Percentiles rank a stretch among this genome's conserved stretches.
These are phyloP conservation scores for Backusella macrospora DNA, from an alignment of 192 early-diverging fungal genomes.

Conservation along the genomic window DNA sequence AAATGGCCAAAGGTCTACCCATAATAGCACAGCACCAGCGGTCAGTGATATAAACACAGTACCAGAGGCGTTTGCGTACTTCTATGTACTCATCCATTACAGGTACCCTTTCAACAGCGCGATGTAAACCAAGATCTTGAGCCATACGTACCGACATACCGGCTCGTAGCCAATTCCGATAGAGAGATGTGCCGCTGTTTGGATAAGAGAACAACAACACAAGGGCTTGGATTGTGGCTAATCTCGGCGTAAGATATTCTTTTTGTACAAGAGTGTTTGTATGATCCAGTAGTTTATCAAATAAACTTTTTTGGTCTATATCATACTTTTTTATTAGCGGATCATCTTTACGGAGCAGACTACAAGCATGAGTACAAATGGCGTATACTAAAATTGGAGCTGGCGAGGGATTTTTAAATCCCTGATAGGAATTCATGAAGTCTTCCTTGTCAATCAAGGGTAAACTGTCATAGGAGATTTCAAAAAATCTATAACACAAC, in stretches of 20 bases:
- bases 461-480: constrained; percentile 18
- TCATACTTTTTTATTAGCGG: constrained; percentile 12
- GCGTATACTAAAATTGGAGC: constrained; percentile 29
- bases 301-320: constrained; percentile 14
- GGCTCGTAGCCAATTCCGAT: constrained; percentile 31
- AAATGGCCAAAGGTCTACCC: constrained; percentile 49
- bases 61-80: constrained; percentile 71
- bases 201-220: constrained; percentile 64
- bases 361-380: constrained; percentile 22
- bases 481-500: constrained; percentile 27
- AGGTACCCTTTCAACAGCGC: constrained; percentile 53
- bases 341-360: constrained; percentile 15
- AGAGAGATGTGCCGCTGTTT: constrained; percentile 13
- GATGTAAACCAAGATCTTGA: constrained; percentile 78
- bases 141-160: constrained; percentile 72
- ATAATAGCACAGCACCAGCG: constrained; percentile 51
- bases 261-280: constrained; percentile 47
- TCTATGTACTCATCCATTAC: constrained; percentile 53
- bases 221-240: constrained; percentile 63
- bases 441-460: constrained; percentile 28
- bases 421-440: constrained; percentile 23
- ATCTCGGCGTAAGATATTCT: constrained; percentile 55
- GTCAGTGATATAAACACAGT: constrained; percentile 68
- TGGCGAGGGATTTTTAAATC: background rate
- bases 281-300: constrained; percentile 20